A percentile compares a stretch with the other conserved stretches of the same genome.
These are phyloP conservation scores for Aspergillus sclerotiicarbonarius DNA, from an alignment of 495 filamentous ascomycete species.

Conservation along the genomic window DNA sequence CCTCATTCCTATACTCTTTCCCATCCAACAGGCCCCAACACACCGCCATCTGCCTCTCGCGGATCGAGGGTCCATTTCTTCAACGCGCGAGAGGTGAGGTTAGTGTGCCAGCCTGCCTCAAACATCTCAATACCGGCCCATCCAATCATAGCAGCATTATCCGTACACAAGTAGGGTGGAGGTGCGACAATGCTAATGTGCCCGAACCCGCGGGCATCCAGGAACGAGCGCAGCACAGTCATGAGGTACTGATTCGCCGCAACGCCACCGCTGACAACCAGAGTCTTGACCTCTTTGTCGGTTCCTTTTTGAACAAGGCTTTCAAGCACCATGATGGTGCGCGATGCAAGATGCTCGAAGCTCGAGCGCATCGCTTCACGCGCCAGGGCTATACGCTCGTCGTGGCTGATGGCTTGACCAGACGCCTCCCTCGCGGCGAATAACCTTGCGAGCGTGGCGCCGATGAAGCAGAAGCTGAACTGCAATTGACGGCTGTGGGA, in stretches of 20 bases:
- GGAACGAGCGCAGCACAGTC: conserved; percentile 58
- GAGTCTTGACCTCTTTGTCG: conserved; percentile 45
- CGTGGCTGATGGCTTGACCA: conserved; percentile 19
- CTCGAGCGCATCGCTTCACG: conserved; percentile 68
- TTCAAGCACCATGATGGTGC: conserved; percentile 66
- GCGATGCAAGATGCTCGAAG: conserved; percentile 84
- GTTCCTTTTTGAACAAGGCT: conserved; percentile 25
- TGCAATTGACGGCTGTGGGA: conserved; percentile 49
- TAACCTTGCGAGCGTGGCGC: conserved; percentile 51
- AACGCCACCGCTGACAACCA: conserved; percentile 88
- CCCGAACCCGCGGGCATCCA: conserved; percentile 62
- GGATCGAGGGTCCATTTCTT: conserved; percentile 80
- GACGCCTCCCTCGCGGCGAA: conserved; percentile 30
- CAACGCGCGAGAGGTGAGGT: conserved; percentile 55
- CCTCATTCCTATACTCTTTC: background rate
- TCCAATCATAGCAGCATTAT: conserved; percentile 98
- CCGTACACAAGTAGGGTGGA: conserved; percentile 74
- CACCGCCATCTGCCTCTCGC: conserved; percentile 48
- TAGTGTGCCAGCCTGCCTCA: conserved; percentile 67
- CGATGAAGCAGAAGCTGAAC: conserved; percentile 66
- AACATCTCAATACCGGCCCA: conserved; percentile 95
- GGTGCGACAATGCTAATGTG: conserved; percentile 68
- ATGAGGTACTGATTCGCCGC: conserved; percentile 78
- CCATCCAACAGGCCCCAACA: conserved; percentile 46
- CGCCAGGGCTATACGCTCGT: conserved; percentile 63